Base-by-base conservation (phyloP, 495 filamentous ascomycete species). In the Jackrogersella minutella region DNA sequence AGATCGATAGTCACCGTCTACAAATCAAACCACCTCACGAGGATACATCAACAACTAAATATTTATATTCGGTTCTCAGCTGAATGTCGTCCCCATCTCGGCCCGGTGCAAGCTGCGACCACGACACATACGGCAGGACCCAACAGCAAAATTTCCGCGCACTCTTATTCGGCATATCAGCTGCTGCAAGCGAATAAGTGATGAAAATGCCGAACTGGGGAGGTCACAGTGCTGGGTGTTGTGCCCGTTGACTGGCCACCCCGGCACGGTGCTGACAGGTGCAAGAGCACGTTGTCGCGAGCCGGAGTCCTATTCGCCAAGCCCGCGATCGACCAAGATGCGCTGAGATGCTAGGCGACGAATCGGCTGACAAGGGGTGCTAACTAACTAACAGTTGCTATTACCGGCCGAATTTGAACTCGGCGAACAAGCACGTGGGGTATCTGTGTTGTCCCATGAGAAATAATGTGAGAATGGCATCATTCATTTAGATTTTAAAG, bases 301-400 rank as follows among this genome's bases (percentile, higher is more conserved):
- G 21, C 46, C 39, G 52, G 22, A 10, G 39, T 62, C 58, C 21
- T 57, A 68, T 68, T 68, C 64, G 64, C 51, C 39, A n/a, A 41
- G 5, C 33, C 40, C 34, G n/a, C 21, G 21, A 31, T 14, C 31
- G 16, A 39, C 28, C 24, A 46, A n/a, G n/a, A n/a, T n/a, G 33
- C 34, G 43, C 63, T 50, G 63, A 66, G 50, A 19, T 43, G 5
- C 41, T 47, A 41, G 41, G 50, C 57, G 50, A 30, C 36, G 37
- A 58, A 64, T 64, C 13, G 28, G 44, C 26, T 37, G 53, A 43
- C 46, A 51, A 2, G 46, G 36, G 53, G 24, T 21, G 3, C 17
- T 9, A 41, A 19, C 13, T 37, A 19, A 6, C 14, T 21, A 24
- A 1, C 39, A 33, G 26, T 37, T 30, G 34, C 37, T 41, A 22